Conservation (phyloP, 768 basidiomycete species). For the Solioccasus polychromus region DNA sequence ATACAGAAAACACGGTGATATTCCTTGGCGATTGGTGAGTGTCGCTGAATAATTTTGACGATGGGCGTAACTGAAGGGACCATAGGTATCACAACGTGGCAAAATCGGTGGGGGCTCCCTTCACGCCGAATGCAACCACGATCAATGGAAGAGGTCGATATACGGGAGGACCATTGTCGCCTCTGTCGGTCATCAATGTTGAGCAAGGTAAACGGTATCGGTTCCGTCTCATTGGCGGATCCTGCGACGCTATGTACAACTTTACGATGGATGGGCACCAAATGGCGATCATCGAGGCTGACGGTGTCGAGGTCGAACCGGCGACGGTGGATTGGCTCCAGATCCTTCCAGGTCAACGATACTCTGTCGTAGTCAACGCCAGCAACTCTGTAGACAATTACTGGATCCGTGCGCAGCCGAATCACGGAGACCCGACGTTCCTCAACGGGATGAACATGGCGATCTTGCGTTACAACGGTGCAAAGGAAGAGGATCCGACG, state of each 20-base stretch:
- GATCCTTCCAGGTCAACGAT: constrained; percentile 36
- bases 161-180: constrained; percentile 36
- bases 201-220: constrained; percentile 43
- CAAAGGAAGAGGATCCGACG: constrained; percentile 41
- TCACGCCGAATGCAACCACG: constrained; percentile 38
- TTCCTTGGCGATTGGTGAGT: constrained; percentile 49
- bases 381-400: constrained; percentile 48
- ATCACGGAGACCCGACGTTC: constrained; percentile 28
- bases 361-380: constrained; percentile 45
- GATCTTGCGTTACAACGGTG: constrained; percentile 50
- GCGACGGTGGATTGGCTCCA: constrained; percentile 39
- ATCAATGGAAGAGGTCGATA: constrained; percentile 55
- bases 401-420: constrained; percentile 46
- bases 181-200: constrained; percentile 47
- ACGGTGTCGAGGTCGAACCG: constrained; percentile 42
- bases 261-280: constrained; percentile 47
- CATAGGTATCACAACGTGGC: constrained; percentile 36
- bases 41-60: background rate
- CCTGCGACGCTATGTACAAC: constrained; percentile 42
- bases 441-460: constrained; percentile 43
- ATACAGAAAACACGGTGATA: constrained; percentile 40
- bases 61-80: constrained; percentile 8
- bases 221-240: constrained; percentile 49
- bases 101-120: constrained; percentile 5
- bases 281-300: constrained; percentile 54